Percentiles rank a stretch among this genome's conserved stretches.
Conservation (phyloP, 2,329 filamentous ascomycete species). For the Fusarium torreyae region DNA sequence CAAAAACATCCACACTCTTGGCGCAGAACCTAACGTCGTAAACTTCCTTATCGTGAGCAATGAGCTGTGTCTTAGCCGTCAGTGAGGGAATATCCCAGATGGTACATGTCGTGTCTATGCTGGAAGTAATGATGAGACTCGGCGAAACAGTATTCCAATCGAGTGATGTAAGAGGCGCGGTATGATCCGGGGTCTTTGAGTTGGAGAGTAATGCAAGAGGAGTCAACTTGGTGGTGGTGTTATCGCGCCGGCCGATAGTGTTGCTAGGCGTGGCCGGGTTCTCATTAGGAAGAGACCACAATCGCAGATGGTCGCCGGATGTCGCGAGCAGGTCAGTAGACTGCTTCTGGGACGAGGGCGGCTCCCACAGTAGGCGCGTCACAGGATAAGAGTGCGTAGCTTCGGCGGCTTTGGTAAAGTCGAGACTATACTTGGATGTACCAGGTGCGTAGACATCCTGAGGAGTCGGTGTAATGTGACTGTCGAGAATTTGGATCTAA, state of each 20-base stretch:
- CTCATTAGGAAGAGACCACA: conserved; percentile 91
- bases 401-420: conserved; percentile 94
- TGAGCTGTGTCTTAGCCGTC: conserved; percentile 97
- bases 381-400: conserved; percentile 98
- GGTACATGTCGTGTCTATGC: conserved; percentile 98
- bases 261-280: conserved; percentile 70
- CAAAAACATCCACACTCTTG: conserved; percentile 98
- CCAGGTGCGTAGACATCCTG: conserved; percentile 79
- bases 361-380: conserved; percentile 95
- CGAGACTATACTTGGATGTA: conserved; percentile 81
- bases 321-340: conserved; percentile 95
- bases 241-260: conserved; percentile 76
- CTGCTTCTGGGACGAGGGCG: conserved; percentile 93
- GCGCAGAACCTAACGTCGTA: conserved; percentile 99
- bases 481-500: conserved; percentile 97
- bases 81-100: conserved; percentile 99
- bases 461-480: conserved; percentile 80
- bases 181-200: conserved; percentile 98
- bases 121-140: conserved; percentile 97
- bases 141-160: conserved; percentile 99
- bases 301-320: conserved; percentile 90
- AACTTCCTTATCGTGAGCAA: conserved; percentile 98
- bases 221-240: conserved; percentile 83
- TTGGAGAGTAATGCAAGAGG: conserved; percentile 95
- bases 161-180: conserved; percentile 93